Evolutionary conservation across 257 asterid species (phyloP).

Genomic region (Fraxinus excelsior): DNA sequence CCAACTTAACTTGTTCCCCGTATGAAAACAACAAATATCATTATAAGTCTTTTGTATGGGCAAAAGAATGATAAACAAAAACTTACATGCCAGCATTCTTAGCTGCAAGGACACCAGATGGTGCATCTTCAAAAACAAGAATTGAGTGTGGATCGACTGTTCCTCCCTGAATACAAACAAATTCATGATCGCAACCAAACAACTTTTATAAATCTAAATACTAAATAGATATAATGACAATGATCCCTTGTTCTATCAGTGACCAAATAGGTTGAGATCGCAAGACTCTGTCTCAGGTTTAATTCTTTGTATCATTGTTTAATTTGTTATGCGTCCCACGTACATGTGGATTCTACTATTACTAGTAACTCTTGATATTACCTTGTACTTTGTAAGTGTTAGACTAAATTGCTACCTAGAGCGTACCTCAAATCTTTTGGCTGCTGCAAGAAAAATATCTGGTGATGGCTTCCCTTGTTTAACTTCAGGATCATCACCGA

Average conservation of each 20-base stretch:
- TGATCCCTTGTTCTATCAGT: background rate
- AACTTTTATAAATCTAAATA: background rate
- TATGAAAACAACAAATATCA: conserved; percentile 13
- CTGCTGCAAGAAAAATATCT: conserved; percentile 87
- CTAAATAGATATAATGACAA: background rate
- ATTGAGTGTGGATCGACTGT: conserved; percentile 59
- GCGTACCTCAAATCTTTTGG: conserved; percentile 83
- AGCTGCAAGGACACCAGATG: conserved; percentile 89
- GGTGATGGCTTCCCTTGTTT: conserved; percentile 97
- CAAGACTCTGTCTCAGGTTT: background rate
- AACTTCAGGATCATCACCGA: conserved; percentile 97
- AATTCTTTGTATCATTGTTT: background rate
- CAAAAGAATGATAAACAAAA: conserved; percentile 8
- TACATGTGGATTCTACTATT: background rate
- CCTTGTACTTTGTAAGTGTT: background rate
- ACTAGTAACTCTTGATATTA: background rate
- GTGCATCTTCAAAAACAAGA: conserved; percentile 98
- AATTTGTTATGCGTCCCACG: background rate
- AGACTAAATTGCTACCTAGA: conserved; percentile 1
- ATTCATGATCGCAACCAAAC: conserved; percentile 7
- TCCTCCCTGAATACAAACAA: conserved; percentile 59
- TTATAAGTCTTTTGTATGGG: background rate
- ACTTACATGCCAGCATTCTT: conserved; percentile 93
- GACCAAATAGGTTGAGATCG: background rate
- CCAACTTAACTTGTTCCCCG: background rate